These are phyloP conservation scores for Myochromella boudieri DNA, from an alignment of 768 basidiomycete genomes.

Conservation along the genomic window DNA sequence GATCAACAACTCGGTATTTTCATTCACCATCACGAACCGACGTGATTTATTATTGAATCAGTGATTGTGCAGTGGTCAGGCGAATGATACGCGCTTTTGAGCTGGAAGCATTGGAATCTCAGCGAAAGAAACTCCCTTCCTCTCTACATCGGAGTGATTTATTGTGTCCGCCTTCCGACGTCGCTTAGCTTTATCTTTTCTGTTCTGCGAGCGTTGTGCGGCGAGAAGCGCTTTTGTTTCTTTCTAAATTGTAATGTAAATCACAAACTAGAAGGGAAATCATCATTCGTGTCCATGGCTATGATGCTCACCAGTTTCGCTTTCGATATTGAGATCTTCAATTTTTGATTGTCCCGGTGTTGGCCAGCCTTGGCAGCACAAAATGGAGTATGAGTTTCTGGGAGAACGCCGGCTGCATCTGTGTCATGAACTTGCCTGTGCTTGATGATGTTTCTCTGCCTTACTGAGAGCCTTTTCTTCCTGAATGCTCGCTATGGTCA, in stretches of 20 bases:
- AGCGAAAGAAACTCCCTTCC: background rate
- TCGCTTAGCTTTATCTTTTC: slow-evolving; percentile 8
- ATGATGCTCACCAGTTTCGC: slow-evolving; percentile 12
- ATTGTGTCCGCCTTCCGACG: background rate
- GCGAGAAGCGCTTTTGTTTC: slow-evolving; percentile 12
- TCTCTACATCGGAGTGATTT: background rate
- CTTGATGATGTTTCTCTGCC: slow-evolving; percentile 7
- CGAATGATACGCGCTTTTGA: slow-evolving; percentile 16
- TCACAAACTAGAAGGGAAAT: too few species aligned
- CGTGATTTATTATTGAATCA: too few species aligned
- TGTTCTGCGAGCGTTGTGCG: slow-evolving; percentile 7
- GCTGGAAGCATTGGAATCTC: slow-evolving; percentile 1
- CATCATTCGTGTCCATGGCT: background rate
- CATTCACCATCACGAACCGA: too few species aligned
- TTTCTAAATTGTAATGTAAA: slow-evolving; percentile 10
- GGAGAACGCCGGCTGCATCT: background rate
- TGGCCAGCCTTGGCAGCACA: slow-evolving; percentile 11
- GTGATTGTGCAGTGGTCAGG: too few species aligned
- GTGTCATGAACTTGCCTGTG: slow-evolving; percentile 6
- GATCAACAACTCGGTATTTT: too few species aligned
- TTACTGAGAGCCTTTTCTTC: slow-evolving; percentile 11
- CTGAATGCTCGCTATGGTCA: slow-evolving; percentile 12
- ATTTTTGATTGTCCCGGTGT: slow-evolving; percentile 7
- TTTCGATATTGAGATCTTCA: slow-evolving; percentile 12
- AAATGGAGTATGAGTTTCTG: background rate